Evolutionary conservation across 2,329 filamentous ascomycete genomes (phyloP).

Genomic region (Ceratocystis destructans): DNA sequence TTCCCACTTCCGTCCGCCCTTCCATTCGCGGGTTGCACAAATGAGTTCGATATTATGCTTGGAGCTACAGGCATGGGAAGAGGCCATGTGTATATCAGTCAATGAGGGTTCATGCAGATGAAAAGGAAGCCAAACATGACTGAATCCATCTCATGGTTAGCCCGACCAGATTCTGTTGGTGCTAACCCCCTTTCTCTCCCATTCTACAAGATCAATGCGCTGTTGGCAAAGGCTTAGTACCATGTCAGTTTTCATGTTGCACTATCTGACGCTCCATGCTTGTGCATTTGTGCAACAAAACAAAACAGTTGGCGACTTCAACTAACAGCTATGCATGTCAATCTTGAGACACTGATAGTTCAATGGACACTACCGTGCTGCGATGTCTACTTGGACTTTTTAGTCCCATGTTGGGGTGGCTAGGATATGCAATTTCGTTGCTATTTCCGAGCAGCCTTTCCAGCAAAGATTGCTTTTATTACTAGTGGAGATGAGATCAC

Average conservation of each 20-base stretch:
- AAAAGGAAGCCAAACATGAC: neutral
- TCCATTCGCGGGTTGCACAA: neutral
- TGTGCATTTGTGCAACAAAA: neutral
- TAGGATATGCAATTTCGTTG: neutral
- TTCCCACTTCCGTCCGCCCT: neutral
- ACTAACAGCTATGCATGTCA: neutral
- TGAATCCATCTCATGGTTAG: neutral
- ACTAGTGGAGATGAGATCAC: too few species aligned
- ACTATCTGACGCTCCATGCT: neutral
- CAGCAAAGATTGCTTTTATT: too few species aligned
- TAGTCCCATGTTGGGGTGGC: neutral
- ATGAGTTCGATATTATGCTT: neutral
- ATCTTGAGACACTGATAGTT: neutral
- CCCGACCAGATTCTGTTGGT: neutral
- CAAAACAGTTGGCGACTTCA: neutral
- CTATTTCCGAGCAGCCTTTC: neutral
- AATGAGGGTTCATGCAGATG: neutral
- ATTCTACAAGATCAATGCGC: neutral
- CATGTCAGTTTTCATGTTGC: neutral
- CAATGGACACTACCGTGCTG: neutral
- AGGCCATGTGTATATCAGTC: neutral
- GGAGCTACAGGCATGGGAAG: neutral
- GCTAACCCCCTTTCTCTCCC: neutral
- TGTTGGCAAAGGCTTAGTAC: neutral
- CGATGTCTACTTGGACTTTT: neutral